A percentile compares a stretch with the other conserved stretches of the same genome.
phyloP scores from a whole-genome alignment of 768 basidiomycete genomes.

The Pulveroboletus ravenelii region DNA sequence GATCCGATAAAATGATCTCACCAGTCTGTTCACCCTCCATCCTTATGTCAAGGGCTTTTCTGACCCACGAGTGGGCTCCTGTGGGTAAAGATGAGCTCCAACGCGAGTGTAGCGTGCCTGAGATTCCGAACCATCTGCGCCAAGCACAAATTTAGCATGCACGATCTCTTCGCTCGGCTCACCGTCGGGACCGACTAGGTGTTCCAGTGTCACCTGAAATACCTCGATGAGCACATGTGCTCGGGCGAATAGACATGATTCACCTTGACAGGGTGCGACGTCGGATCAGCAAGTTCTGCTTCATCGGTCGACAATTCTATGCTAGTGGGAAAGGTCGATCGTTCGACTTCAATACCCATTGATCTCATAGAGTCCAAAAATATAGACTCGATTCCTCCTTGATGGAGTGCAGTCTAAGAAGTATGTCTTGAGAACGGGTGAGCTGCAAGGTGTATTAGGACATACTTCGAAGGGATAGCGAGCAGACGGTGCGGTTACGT shows the following conservation, averaged over 20 bases:
- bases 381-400: constrained; percentile 33
- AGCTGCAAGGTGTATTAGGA: not conserved
- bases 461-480: constrained; percentile 68
- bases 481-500: constrained; percentile 56
- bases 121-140: constrained; percentile 56
- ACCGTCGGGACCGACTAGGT: constrained; percentile 26
- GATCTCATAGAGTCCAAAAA: constrained; percentile 33
- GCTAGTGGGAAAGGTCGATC: constrained; percentile 27
- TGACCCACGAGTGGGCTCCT: constrained; percentile 84
- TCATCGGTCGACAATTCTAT: constrained; percentile 29
- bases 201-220: constrained; percentile 19
- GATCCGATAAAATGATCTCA: constrained; percentile 4
- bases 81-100: constrained; percentile 4
- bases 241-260: not conserved
- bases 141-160: constrained; percentile 69
- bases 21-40: constrained; percentile 75
- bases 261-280: constrained; percentile 23
- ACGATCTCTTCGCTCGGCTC: constrained; percentile 49
- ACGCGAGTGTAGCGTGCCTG: not conserved
- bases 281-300: constrained; percentile 17
- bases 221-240: not conserved
- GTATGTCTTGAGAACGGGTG: not conserved
- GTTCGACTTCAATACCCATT: constrained; percentile 30
- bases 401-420: constrained; percentile 29
- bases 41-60: constrained; percentile 55